These are phyloP conservation scores for Ceratocystis diversiconidia DNA, from an alignment of 2,329 filamentous ascomycete genomes.

Conservation along the genomic window DNA sequence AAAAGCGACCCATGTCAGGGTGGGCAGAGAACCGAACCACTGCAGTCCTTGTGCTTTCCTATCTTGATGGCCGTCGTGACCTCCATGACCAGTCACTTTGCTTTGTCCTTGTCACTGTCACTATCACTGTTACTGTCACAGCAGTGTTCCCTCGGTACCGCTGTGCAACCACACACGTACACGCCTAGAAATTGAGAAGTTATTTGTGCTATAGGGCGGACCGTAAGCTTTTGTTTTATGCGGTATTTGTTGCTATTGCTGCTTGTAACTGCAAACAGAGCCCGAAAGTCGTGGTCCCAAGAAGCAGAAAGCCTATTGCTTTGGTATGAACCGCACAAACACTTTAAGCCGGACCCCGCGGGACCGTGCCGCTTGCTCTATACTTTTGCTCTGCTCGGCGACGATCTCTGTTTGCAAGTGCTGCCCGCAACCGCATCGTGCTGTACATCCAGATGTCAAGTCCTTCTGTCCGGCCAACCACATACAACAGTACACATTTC, in stretches of 20 bases:
- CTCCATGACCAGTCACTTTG: neutral
- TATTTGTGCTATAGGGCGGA: neutral
- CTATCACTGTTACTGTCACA: slow-evolving; percentile 1
- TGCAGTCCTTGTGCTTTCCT: neutral
- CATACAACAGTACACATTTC: neutral
- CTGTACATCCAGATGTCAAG: neutral
- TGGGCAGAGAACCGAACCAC: neutral
- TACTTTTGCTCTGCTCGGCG: neutral
- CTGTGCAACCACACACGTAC: neutral
- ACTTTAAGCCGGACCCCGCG: no score
- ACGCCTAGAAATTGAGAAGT: neutral
- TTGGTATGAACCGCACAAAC: no score
- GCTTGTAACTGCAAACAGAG: neutral
- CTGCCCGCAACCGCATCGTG: neutral
- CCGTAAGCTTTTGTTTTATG: neutral
- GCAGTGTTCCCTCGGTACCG: neutral
- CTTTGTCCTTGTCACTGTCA: neutral
- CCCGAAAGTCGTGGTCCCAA: neutral
- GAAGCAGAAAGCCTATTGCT: no score
- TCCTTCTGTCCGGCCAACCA: neutral
- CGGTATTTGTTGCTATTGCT: neutral
- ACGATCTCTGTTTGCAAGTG: neutral
- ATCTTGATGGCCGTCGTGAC: neutral
- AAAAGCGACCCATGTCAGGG: neutral
- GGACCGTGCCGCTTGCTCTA: neutral